Base-by-base conservation (phyloP, 2,329 filamentous ascomycete species). In the Xylaria sp. region DNA sequence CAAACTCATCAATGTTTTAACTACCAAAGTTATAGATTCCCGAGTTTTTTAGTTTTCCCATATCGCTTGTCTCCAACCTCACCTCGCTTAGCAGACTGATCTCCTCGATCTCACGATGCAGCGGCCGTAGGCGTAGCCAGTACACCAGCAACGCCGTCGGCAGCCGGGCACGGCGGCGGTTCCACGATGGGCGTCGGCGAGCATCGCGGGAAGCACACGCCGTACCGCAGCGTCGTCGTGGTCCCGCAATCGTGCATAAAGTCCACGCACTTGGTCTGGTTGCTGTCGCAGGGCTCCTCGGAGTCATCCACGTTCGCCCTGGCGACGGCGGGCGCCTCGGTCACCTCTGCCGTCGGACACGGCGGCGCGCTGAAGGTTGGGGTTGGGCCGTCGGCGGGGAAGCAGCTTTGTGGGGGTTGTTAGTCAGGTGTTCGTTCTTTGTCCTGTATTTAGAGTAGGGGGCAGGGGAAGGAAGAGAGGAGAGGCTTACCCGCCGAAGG, bases 401-500 rank as follows among this genome's bases (percentile, higher is more conserved):
- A 57, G 43, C 59, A 62, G 17, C 59, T 59, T 40, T 4, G n/a
- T n/a, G n/a, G n/a, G n/a, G 11, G 9, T 9, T 17, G 16, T 59
- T 47, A 55, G 47, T 26, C 34, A 24, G 19, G 40, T 16, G 13
- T 42, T 6, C 7, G 7, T 21, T 13, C 19, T 21, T 2, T 37
- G 9, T 17, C 6, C 18, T 38, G 8, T 21, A 6, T 26, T 19
- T 11, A 2, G 29, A 7, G 13, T 22, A 13, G 16, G 19, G 8
- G 4, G 26, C 16, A 7, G 29, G 11, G 22, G n/a, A 44, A 18
- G n/a, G 22, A n/a, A 22, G 7, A 26, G 22, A 22, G 20, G 7
- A 18, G 16, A n/a, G 1, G 54, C 59, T 50, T 42, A 64, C 60
- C 62, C 62, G 40, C 62, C 62, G 38, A 53, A 64, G 4, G 57